A percentile compares a stretch with the other conserved stretches of the same genome.
phyloP scores from a whole-genome alignment of 495 filamentous ascomycete species.

The Lichina pygmaea region DNA sequence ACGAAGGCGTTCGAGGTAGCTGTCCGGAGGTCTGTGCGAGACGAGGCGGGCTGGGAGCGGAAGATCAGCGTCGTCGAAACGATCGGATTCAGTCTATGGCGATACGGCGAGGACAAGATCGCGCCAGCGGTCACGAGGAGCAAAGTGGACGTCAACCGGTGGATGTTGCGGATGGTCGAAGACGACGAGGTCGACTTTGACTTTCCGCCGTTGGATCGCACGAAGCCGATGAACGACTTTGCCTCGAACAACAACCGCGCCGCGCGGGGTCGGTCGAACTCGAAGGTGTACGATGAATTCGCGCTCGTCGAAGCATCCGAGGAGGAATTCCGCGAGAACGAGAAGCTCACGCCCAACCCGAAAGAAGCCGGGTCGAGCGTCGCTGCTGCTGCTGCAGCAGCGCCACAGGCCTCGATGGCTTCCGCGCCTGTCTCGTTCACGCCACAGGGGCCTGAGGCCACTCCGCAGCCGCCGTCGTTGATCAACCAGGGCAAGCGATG shows the following conservation, averaged over 20 bases:
- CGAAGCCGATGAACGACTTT: conserved; percentile 55
- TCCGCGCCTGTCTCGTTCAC: background rate
- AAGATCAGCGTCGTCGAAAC: conserved; percentile 66
- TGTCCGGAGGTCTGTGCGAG: conserved; percentile 46
- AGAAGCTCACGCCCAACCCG: conserved; percentile 43
- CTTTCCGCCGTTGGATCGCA: conserved; percentile 65
- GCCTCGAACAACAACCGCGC: conserved; percentile 70
- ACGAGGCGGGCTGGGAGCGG: conserved; percentile 26
- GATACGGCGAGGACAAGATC: conserved; percentile 57
- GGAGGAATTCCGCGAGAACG: conserved; percentile 51
- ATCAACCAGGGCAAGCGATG: background rate
- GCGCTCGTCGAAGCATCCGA: conserved; percentile 62
- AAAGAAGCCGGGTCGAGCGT: conserved; percentile 26
- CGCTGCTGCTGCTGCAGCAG: conserved; percentile 6
- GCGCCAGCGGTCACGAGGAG: conserved; percentile 40
- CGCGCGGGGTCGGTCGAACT: conserved; percentile 40
- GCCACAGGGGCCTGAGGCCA: background rate
- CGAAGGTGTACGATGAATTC: conserved; percentile 82
- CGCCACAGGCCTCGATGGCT: background rate
- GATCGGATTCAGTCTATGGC: conserved; percentile 70
- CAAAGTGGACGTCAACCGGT: conserved; percentile 68
- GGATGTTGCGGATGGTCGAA: conserved; percentile 86
- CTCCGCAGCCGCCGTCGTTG: background rate
- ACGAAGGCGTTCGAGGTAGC: conserved; percentile 52
- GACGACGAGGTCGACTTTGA: conserved; percentile 90